These are phyloP conservation scores for Mycena floridula DNA, from an alignment of 768 basidiomycete genomes.

Conservation along the genomic window DNA sequence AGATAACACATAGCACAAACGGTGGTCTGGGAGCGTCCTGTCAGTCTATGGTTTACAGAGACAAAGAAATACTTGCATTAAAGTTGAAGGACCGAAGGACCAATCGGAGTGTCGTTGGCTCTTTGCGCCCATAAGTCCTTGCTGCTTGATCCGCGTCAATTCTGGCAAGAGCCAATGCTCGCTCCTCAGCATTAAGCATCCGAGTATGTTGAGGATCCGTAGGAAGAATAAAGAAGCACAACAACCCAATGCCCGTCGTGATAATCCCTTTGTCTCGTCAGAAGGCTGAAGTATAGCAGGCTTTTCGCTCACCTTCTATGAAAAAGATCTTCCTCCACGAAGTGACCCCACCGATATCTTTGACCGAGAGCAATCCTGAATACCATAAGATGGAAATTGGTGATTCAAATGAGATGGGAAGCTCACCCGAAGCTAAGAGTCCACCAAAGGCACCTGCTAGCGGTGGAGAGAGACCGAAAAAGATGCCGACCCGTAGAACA, in stretches of 20 bases:
- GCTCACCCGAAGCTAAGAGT: neutral
- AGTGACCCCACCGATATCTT: slow-evolving; percentile 22
- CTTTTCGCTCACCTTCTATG: slow-evolving; percentile 27
- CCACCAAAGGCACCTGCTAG: slow-evolving; percentile 29
- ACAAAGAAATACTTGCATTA: slow-evolving; percentile 16
- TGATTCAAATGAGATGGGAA: neutral
- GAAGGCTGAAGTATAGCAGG: neutral
- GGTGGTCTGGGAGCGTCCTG: slow-evolving; percentile 10
- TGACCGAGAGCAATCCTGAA: slow-evolving; percentile 25
- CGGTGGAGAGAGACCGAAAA: slow-evolving; percentile 25
- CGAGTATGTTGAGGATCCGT: slow-evolving; percentile 27
- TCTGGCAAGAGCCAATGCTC: slow-evolving; percentile 26
- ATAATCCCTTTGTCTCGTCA: slow-evolving; percentile 22
- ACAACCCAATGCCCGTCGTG: slow-evolving; percentile 27
- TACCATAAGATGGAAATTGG: slow-evolving; percentile 33
- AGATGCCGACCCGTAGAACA: slow-evolving; percentile 28
- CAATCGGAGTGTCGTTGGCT: slow-evolving; percentile 22
- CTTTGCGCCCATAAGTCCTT: slow-evolving; percentile 20
- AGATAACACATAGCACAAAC: slow-evolving; percentile 16
- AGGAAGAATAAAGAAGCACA: slow-evolving; percentile 30
- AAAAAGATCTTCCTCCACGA: slow-evolving; percentile 39
- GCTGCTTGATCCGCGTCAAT: slow-evolving; percentile 28
- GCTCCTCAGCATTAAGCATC: slow-evolving; percentile 26
- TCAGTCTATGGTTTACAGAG: neutral
- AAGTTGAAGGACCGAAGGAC: slow-evolving; percentile 25